These are phyloP conservation scores for Rhodamnia rubescens DNA, from an alignment of 345 rosid genomes.

Conservation along the genomic window DNA sequence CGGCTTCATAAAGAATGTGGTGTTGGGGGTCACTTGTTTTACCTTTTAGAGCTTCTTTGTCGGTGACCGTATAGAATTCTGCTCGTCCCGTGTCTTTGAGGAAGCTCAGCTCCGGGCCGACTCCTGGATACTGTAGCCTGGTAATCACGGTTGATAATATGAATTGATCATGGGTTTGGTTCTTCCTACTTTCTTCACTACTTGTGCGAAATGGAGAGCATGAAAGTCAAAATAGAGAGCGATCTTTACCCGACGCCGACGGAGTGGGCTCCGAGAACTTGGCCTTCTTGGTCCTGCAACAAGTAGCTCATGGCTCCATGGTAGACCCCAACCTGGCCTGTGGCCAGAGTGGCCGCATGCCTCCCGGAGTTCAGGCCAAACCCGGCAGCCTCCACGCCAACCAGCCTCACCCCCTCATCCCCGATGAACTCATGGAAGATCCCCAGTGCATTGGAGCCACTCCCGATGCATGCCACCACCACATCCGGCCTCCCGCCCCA, in stretches of 20 bases:
- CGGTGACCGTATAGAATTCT: conserved; percentile 53
- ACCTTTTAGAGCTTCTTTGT: conserved; percentile 73
- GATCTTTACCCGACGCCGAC: conserved; percentile 50
- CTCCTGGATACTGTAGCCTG: conserved; percentile 79
- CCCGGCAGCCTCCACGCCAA: conserved; percentile 84
- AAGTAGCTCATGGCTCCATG: conserved; percentile 82
- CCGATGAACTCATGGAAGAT: conserved; percentile 59
- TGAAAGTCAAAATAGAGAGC: not conserved
- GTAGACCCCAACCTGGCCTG: conserved; percentile 69
- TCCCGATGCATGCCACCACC: conserved; percentile 70
- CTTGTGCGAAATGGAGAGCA: not conserved
- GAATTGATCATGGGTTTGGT: not conserved
- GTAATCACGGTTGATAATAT: not conserved
- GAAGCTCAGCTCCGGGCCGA: conserved; percentile 70
- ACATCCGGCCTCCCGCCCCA: conserved; percentile 92
- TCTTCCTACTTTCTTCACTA: no score
- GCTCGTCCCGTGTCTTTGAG: conserved; percentile 62
- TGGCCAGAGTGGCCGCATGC: conserved; percentile 69
- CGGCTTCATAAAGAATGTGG: not conserved
- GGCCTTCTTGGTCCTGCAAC: conserved; percentile 73
- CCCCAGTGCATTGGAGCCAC: conserved; percentile 84
- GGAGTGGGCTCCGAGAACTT: conserved; percentile 47
- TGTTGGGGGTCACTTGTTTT: not conserved
- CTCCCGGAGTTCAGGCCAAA: conserved; percentile 67
- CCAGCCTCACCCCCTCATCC: conserved; percentile 54